Base-by-base conservation (phyloP, 306 rosid species). In the Quercus robur region DNA sequence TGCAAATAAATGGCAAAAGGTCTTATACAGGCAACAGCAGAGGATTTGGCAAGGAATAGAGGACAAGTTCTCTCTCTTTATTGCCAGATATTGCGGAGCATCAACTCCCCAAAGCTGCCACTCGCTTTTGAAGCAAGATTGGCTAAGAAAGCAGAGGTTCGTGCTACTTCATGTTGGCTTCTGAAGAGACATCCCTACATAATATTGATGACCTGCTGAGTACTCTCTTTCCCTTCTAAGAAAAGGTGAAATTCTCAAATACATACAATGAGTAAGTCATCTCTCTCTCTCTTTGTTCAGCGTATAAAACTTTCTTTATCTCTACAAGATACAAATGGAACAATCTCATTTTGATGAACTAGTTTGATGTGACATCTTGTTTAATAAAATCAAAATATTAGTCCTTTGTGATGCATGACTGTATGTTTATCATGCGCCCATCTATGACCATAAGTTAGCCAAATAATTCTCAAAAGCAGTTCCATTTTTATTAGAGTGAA, bases 1-100 rank as follows among this genome's bases (percentile, higher is more conserved):
- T 20, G 67, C 28, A 77, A 73, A 56, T 35, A 81, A 78, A 88
- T 89, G 97, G 90, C 82, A 30, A 88, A 81, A 76, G 93, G 93
- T 35, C 1, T 85, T 25, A 25, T 94, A 85, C 92, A 97, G 97
- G 97, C 94, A 25, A 90, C 91, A 26, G 95, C 92, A 18, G 98
- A 91, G 86, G 97, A 94, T 71, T 68, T 94, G 84, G 88, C 82
- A 0, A 70, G 77, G 20, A 93, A 94, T 75, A 86, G 89, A 38
- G 90, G 89, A 8, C 77, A 80, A 7, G 97, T 92, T 70, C 79
- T 92, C 19, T 91, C 92, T 17, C 81, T 92, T 54, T 93, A 91
- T 66, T 91, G 94, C 77, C 95, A 91, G 58, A 70, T 93, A 49
- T 73, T 91, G n/a, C 72, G 95, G 62, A 87, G 95, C 86, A 84